phyloP scores from a whole-genome alignment of 441 rosid genomes.

The Eruca vesicaria region DNA sequence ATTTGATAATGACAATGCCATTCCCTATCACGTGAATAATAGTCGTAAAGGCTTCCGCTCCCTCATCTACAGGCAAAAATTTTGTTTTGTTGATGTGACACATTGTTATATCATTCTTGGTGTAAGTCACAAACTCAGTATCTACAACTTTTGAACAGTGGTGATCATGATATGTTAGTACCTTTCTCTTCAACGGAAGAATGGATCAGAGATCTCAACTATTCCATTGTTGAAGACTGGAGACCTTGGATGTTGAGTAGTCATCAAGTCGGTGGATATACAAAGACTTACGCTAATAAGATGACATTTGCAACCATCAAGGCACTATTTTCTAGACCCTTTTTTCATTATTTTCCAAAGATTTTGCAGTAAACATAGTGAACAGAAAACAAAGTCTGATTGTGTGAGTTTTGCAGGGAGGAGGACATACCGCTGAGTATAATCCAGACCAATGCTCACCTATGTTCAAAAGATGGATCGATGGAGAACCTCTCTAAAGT shows the following conservation, averaged over 20 bases:
- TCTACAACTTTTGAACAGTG: slow-evolving; percentile 40
- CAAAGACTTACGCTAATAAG: slow-evolving; percentile 52
- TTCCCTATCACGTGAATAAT: slow-evolving; percentile 44
- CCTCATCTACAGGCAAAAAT: slow-evolving; percentile 60
- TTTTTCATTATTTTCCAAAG: neutral
- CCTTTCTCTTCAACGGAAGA: slow-evolving; percentile 62
- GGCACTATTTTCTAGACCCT: slow-evolving; percentile 30
- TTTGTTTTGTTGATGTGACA: too few species aligned
- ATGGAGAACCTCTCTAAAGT: slow-evolving; percentile 21
- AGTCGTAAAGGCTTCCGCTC: slow-evolving; percentile 53
- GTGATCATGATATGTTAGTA: slow-evolving; percentile 61
- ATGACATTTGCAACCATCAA: slow-evolving; percentile 74
- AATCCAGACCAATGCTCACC: slow-evolving; percentile 37
- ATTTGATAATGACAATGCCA: slow-evolving; percentile 24
- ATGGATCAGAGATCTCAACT: slow-evolving; percentile 63
- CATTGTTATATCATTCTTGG: too few species aligned
- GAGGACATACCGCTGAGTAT: slow-evolving; percentile 57
- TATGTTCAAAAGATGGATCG: slow-evolving; percentile 29
- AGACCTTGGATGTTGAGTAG: slow-evolving; percentile 50
- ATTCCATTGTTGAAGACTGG: slow-evolving; percentile 60
- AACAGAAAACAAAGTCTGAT: neutral
- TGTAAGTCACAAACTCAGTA: too few species aligned
- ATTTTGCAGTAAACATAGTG: neutral
- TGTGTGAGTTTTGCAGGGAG: slow-evolving; percentile 44
- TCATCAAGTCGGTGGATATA: slow-evolving; percentile 67